Percentiles rank a stretch among this genome's conserved stretches.
Evolutionary conservation across 1,139 yeast genomes (phyloP).

Genomic region (Suhomyces taliae): DNA sequence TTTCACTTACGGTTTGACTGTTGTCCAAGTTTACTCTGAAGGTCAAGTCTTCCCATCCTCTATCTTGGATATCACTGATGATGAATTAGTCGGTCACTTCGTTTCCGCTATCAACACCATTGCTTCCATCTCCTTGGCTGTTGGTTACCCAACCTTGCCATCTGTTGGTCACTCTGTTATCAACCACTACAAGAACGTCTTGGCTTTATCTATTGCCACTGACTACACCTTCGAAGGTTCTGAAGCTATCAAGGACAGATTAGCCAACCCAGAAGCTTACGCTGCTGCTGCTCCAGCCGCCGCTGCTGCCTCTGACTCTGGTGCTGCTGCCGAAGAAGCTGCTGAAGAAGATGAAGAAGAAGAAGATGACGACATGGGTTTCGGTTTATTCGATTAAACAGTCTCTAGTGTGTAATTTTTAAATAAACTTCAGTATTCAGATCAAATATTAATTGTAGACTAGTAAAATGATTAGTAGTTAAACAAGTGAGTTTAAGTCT

Average conservation of each 20-base stretch:
- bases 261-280: slow-evolving; percentile 80
- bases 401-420: slow-evolving; percentile 7
- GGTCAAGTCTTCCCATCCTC: slow-evolving; percentile 98
- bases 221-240: slow-evolving; percentile 99
- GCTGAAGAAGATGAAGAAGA: slow-evolving; percentile 73
- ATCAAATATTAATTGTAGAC: background rate
- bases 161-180: slow-evolving; percentile 98
- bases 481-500: no score
- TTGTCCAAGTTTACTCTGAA: slow-evolving; percentile 95
- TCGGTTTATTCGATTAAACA: slow-evolving; percentile 96
- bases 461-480: background rate
- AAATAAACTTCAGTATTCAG: background rate
- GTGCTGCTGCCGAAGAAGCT: slow-evolving; percentile 61
- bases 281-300: slow-evolving; percentile 98
- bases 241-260: slow-evolving; percentile 98
- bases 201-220: slow-evolving; percentile 97
- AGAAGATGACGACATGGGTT: slow-evolving; percentile 94
- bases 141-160: slow-evolving; percentile 99
- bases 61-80: slow-evolving; percentile 98
- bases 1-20: slow-evolving; percentile 97
- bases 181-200: slow-evolving; percentile 98
- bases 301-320: slow-evolving; percentile 86
- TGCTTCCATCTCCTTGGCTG: slow-evolving; percentile 95
- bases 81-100: slow-evolving; percentile 90
- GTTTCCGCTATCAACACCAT: slow-evolving; percentile 90